phyloP scores from a whole-genome alignment of 768 basidiomycete species.

The Porphyrellus cyaneotinctus region DNA sequence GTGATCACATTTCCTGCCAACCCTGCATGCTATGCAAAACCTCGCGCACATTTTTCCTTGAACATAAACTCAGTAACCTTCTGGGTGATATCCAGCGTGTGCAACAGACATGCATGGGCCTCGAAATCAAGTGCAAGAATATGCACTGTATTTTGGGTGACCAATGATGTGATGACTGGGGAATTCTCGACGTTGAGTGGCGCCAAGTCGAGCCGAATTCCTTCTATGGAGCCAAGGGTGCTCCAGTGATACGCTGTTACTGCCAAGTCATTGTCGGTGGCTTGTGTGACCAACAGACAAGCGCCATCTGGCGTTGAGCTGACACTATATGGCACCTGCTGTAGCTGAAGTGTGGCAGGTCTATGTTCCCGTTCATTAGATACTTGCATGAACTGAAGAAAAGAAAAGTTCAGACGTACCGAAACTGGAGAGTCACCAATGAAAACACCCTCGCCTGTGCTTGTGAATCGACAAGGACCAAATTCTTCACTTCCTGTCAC shows the following conservation, averaged over 20 bases:
- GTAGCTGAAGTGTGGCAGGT: constrained; percentile 42
- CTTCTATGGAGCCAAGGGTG: constrained; percentile 50
- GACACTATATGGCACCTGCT: constrained; percentile 27
- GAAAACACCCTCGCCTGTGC: constrained; percentile 50
- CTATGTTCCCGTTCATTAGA: constrained; percentile 27
- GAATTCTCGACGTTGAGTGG: constrained; percentile 17
- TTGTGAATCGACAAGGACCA: too few relatives aligned
- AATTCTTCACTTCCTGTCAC: constrained; percentile 49
- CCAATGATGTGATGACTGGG: constrained; percentile 43
- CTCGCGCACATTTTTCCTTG: too few relatives aligned
- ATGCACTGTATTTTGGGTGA: constrained; percentile 39
- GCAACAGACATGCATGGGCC: constrained; percentile 34
- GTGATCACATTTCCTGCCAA: too few relatives aligned
- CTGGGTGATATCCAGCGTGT: constrained; percentile 37
- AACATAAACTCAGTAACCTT: not conserved
- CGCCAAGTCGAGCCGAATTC: constrained; percentile 37
- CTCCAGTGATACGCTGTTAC: constrained; percentile 50
- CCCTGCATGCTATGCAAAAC: too few relatives aligned
- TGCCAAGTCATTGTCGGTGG: constrained; percentile 3
- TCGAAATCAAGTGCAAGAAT: constrained; percentile 38
- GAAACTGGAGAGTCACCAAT: too few relatives aligned
- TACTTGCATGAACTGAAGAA: not conserved
- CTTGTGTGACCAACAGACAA: constrained; percentile 41
- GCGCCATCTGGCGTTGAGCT: constrained; percentile 53
- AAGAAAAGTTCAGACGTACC: constrained; percentile 37